Evolutionary conservation across 2,329 filamentous ascomycete genomes (phyloP), one percentile per base, ranked within the genome.

Genomic region (Hortaea werneckii): DNA sequence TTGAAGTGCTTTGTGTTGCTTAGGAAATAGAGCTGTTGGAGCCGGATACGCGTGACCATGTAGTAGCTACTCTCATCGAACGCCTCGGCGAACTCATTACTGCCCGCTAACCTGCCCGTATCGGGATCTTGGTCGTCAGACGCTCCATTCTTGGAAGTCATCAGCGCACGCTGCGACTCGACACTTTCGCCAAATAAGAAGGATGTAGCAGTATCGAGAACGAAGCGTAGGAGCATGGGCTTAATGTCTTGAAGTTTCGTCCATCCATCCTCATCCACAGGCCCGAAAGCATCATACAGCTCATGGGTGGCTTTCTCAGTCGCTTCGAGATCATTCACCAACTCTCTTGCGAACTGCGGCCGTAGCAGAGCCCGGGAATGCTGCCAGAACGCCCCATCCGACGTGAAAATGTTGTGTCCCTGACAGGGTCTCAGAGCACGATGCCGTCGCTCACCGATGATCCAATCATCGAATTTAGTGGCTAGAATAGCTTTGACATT

Each of bases 401-500:
- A 53, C 10, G 50, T 55, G 50, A 63, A 62, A 43, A 63, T 62
- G n/a, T 43, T 49, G 7, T 48, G 50, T 26, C 59, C 60, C 1
- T 61, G 37, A 6, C 60, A 26, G 6, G 58, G 54, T 26, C 45
- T 41, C 43, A 62, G 54, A 37, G 42, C 39, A 11, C 45, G 44
- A 37, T 53, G 44, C 29, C 55, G 43, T 40, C 30, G 40, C n/a
- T 50, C 11, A 5, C 59, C 58, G 28, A 54, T 55, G 27, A 53
- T 53, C 44, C 72, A 80, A 45, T 79, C 73, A 1, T 67, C 58
- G 49, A 77, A 78, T 12, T 72, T 69, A 0, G 68, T 68, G 0
- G 75, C 71, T 1, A 80, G 66, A 2, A 68, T 58, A 20, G 76
- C 69, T 51, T 78, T 74, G 42, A 80, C 65, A 51, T 80, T 80